Base-by-base conservation (phyloP, 257 asterid species). In the Solanum neorickii region DNA sequence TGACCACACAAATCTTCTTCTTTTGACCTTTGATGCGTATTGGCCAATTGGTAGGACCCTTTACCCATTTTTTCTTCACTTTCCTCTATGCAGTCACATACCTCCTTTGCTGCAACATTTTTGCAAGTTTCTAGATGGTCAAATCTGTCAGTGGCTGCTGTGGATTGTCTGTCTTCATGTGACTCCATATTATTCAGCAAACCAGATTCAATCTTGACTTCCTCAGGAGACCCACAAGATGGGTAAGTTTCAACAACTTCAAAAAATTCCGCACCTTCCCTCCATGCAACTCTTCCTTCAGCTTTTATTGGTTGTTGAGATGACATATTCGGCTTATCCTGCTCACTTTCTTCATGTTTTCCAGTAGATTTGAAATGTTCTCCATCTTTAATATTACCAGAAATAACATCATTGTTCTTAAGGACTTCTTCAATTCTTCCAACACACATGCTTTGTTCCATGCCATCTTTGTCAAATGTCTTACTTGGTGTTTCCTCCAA, bases 221-320 rank as follows among this genome's bases (percentile, higher is more conserved):
- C 86, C 89, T 90, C 90, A 82, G 89, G 84, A 42, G 86, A 68
- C 86, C 65, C 84, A 62, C 83, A 66, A 86, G 91, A 87, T 31
- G 87, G 65, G 88, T 88, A 93, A 25, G 93, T 89, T 86, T 92
- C 96, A 83, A 89, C 87, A 86, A 93, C 95, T 95, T 95, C 98
- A 90, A 93, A 92, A 89, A 89, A 95, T 87, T 88, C 96, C 0
- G 88, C 88, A 82, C 78, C 94, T 89, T 93, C 96, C 91, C 90
- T 92, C 98, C 99, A 94, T 75, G 94, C 93, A 89, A 89, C 93
- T 88, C 83, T 86, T 35, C 87, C 92, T 85, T 86, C 88, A 73
- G 88, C 69, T 62, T 88, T 89, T 56, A 65, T 52, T 9, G 90
- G 18, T 52, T 52, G 83, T 82, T 87, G 87, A 85, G 80, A 86